Conservation (phyloP, 306 rosid genomes). For the Medicago lupulina region DNA sequence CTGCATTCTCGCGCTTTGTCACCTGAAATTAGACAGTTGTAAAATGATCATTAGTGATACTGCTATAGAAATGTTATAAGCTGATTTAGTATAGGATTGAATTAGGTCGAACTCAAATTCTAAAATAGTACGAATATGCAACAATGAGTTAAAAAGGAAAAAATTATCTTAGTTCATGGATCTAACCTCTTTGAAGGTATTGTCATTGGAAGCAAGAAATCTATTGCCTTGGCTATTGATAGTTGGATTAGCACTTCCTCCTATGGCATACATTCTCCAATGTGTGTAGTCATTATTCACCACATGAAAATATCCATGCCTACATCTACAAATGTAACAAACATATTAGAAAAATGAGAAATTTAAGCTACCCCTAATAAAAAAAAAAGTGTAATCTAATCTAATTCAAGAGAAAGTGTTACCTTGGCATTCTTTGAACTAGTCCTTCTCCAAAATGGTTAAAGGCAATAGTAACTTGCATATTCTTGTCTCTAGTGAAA, state of each 20-base stretch:
- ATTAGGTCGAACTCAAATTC: background rate
- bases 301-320: constrained; percentile 95
- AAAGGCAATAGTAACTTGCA: constrained; percentile 94
- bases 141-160: background rate
- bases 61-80: background rate
- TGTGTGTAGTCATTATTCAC: constrained; percentile 94
- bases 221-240: constrained; percentile 95
- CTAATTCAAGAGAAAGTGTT: background rate
- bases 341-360: background rate
- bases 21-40: constrained; percentile 49
- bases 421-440: constrained; percentile 80
- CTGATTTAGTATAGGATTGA: background rate
- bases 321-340: constrained; percentile 65
- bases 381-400: background rate
- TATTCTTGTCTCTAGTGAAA: constrained; percentile 70
- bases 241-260: constrained; percentile 92
- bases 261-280: constrained; percentile 92
- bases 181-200: constrained; percentile 71
- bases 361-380: background rate
- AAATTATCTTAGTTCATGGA: background rate
- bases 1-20: constrained; percentile 67
- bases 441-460: constrained; percentile 97
- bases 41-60: background rate
- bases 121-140: background rate
- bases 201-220: constrained; percentile 75